Percentiles rank a stretch among this genome's conserved stretches.
Conservation (phyloP, 2,329 filamentous ascomycete species). For the Clarireedia sp. region DNA sequence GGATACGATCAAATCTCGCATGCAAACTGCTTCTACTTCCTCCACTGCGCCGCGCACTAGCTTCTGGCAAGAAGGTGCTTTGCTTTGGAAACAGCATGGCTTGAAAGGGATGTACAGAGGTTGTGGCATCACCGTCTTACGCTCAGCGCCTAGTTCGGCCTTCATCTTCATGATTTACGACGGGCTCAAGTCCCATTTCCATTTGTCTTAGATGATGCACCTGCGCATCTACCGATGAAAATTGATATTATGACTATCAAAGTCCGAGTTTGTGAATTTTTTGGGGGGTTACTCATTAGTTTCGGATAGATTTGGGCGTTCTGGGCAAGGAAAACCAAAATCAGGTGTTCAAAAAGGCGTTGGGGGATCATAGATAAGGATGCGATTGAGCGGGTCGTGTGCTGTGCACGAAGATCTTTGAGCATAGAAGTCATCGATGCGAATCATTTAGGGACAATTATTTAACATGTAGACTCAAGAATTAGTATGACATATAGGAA, state of each 20-base stretch:
- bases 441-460: no score
- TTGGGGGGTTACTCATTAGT: neutral
- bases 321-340: neutral
- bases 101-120: slow-evolving; percentile 83
- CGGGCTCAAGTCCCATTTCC: slow-evolving; percentile 54
- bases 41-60: slow-evolving; percentile 43
- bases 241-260: neutral
- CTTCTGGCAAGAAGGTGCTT: slow-evolving; percentile 64
- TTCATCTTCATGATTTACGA: slow-evolving; percentile 97
- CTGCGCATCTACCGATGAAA: neutral
- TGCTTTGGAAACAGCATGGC: slow-evolving; percentile 77
- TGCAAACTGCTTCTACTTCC: slow-evolving; percentile 75
- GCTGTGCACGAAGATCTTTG: neutral
- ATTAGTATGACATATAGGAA: no score
- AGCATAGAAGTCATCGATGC: no score
- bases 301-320: neutral
- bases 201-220: neutral
- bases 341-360: neutral
- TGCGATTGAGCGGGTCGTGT: neutral
- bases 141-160: slow-evolving; percentile 90
- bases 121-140: slow-evolving; percentile 84
- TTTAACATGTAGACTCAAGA: no score
- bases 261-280: neutral
- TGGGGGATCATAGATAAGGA: neutral
- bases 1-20: slow-evolving; percentile 93